Conservation (phyloP, 2,329 filamentous ascomycete species). For the Dactylellina sp. region DNA sequence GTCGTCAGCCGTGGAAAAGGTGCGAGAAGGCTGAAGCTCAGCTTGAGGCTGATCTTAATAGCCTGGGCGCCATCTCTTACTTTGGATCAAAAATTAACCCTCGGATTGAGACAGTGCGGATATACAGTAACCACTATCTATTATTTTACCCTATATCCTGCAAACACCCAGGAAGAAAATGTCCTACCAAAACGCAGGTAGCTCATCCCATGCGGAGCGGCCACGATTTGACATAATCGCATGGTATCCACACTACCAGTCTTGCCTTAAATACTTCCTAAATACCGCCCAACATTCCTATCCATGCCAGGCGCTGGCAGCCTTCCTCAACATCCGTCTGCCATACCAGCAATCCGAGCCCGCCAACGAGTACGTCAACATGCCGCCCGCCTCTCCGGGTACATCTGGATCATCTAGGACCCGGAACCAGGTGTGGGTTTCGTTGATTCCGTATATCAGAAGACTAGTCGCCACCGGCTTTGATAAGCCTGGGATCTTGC, state of each 20-base stretch:
- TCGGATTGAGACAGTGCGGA: neutral
- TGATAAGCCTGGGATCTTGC: conserved; percentile 85
- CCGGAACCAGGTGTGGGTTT: conserved; percentile 67
- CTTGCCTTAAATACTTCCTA: conserved; percentile 89
- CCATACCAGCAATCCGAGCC: conserved; percentile 77
- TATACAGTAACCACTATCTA: neutral
- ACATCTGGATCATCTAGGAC: conserved; percentile 44
- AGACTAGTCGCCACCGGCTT: conserved; percentile 91
- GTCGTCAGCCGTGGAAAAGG: neutral
- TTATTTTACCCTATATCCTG: neutral
- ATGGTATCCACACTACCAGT: conserved; percentile 92
- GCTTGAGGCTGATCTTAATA: no score
- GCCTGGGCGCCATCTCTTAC: no score
- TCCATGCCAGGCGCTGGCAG: conserved; percentile 86
- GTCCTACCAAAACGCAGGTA: conserved; percentile 41
- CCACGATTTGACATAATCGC: conserved; percentile 80
- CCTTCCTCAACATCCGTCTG: conserved; percentile 90
- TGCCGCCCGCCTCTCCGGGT: conserved; percentile 48
- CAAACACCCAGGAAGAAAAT: conserved; percentile 8
- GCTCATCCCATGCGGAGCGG: conserved; percentile 34
- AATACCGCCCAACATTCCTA: conserved; percentile 87
- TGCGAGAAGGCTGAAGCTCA: neutral
- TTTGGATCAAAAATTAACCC: neutral
- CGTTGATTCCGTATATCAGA: conserved; percentile 87
- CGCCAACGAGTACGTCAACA: conserved; percentile 53